These are phyloP conservation scores for Hura crepitans DNA, from an alignment of 441 rosid genomes.

Conservation along the genomic window DNA sequence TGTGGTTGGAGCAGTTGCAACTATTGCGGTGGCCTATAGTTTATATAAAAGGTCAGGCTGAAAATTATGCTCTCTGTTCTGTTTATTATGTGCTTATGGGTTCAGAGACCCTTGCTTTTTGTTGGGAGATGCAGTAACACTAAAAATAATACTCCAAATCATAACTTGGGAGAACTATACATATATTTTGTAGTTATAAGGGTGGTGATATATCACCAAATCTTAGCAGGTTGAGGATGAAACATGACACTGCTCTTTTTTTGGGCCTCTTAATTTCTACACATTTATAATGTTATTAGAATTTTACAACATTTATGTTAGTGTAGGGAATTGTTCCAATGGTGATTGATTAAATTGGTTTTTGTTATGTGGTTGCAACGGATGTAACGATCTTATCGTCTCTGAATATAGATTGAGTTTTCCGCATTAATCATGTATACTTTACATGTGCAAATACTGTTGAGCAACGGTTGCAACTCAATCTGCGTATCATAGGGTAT, in stretches of 20 bases:
- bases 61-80: conserved; percentile 23
- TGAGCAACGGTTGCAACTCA: no score
- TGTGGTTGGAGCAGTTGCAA: conserved; percentile 57
- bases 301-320: neutral
- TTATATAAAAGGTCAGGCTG: conserved; percentile 50
- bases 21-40: conserved; percentile 56
- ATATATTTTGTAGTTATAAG: conserved; percentile 13
- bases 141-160: conserved; percentile 35
- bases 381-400: neutral
- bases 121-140: conserved; percentile 17
- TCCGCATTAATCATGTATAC: neutral
- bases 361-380: neutral
- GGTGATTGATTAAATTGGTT: neutral
- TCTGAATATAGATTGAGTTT: neutral
- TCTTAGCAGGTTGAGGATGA: conserved; percentile 23
- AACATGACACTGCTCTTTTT: conserved; percentile 7
- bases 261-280: conserved; percentile 9
- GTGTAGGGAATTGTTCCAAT: neutral
- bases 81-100: conserved; percentile 21
- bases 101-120: conserved; percentile 19
- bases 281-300: conserved; percentile 5
- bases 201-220: conserved; percentile 15
- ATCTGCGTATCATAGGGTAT: no score
- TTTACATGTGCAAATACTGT: neutral
- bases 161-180: conserved; percentile 22